Evolutionary conservation across 1,139 yeast species (phyloP).

Genomic region (Yamadazyma atlantica): DNA sequence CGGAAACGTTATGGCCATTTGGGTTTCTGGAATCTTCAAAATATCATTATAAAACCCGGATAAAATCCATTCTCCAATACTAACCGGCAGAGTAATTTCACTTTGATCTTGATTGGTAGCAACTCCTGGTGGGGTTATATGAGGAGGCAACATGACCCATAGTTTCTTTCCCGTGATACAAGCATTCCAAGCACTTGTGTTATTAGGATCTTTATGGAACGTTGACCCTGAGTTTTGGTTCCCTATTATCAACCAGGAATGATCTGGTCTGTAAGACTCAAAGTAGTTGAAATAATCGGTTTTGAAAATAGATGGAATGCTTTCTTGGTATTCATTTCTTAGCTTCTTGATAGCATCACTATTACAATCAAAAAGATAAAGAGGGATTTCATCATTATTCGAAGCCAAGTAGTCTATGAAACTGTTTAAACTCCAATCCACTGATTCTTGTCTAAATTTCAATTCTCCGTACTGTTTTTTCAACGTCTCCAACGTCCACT

Average conservation of each 20-base stretch:
- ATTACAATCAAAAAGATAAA: slow-evolving; percentile 81
- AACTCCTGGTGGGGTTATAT: slow-evolving; percentile 80
- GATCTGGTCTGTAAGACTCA: slow-evolving; percentile 72
- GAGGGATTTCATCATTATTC: slow-evolving; percentile 78
- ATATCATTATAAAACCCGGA: slow-evolving; percentile 76
- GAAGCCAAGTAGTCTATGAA: slow-evolving; percentile 60
- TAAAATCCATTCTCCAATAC: slow-evolving; percentile 87
- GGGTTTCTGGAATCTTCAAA: slow-evolving; percentile 46
- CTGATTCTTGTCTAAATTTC: slow-evolving; percentile 79
- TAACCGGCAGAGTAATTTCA: slow-evolving; percentile 89
- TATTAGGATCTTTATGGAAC: slow-evolving; percentile 90
- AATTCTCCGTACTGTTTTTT: slow-evolving; percentile 55
- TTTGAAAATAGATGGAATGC: slow-evolving; percentile 49
- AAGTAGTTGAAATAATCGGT: slow-evolving; percentile 52
- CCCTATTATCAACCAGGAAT: slow-evolving; percentile 87
- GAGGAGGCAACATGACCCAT: slow-evolving; percentile 89
- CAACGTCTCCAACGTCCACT: slow-evolving; percentile 58
- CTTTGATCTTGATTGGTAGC: slow-evolving; percentile 73
- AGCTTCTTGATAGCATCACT: slow-evolving; percentile 62
- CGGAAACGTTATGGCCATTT: slow-evolving; percentile 72
- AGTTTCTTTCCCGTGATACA: slow-evolving; percentile 72
- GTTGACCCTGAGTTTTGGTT: slow-evolving; percentile 82
- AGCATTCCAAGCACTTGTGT: slow-evolving; percentile 89
- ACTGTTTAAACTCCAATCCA: slow-evolving; percentile 68
- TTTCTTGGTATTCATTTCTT: slow-evolving; percentile 48